Evolutionary conservation across 2,329 filamentous ascomycete genomes (phyloP).

Genomic region (Eutypa lata): DNA sequence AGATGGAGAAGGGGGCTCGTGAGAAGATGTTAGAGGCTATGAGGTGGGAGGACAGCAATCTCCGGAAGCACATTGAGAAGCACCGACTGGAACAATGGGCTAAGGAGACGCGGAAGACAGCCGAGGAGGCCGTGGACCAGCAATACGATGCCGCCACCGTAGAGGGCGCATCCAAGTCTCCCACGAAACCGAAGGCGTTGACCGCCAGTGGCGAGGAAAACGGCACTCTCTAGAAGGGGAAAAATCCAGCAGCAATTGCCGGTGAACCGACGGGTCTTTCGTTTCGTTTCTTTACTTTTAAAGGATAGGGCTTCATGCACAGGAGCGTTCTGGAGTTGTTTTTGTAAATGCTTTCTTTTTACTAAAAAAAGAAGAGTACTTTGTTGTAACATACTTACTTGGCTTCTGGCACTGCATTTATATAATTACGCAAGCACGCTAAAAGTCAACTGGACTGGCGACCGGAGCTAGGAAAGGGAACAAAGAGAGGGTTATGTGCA

Average conservation of each 20-base stretch:
- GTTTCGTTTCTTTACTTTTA: neutral
- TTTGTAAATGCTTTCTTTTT: neutral
- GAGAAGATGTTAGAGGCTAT: conserved; percentile 70
- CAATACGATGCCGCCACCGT: conserved; percentile 24
- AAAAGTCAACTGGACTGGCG: too few relatives aligned
- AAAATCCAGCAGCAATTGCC: neutral
- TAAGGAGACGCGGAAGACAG: conserved; percentile 24
- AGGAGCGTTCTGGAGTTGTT: neutral
- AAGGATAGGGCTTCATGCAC: neutral
- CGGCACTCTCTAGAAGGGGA: neutral
- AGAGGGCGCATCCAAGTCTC: conserved; percentile 13
- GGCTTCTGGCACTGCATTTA: neutral
- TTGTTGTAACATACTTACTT: neutral
- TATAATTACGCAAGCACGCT: neutral
- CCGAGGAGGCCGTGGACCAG: conserved; percentile 25
- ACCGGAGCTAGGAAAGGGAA: too few relatives aligned
- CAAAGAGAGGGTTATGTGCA: neutral
- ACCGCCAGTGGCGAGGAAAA: neutral
- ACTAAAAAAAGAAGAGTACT: neutral
- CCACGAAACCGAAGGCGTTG: conserved; percentile 2
- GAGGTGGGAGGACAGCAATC: conserved; percentile 64
- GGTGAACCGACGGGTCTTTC: neutral
- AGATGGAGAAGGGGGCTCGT: conserved; percentile 61
- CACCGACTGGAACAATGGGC: conserved; percentile 69
- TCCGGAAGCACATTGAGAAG: conserved; percentile 64